Evolutionary conservation across 2,329 filamentous ascomycete genomes (phyloP), one percentile per base, ranked within the genome.

Genomic region (Cryphonectria japonica): DNA sequence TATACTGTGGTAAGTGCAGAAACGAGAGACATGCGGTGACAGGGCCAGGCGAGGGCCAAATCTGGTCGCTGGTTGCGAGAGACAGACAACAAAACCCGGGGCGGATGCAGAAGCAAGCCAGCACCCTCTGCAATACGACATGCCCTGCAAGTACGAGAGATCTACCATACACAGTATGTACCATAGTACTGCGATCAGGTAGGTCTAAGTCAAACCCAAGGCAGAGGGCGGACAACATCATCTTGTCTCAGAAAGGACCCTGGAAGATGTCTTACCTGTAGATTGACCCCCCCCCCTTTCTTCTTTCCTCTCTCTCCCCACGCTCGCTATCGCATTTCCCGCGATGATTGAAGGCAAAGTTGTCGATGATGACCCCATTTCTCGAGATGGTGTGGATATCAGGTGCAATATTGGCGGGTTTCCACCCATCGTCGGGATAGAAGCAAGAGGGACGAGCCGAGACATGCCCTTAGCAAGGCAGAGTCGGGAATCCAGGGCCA

Each of bases 1-100:
- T 1, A 9, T n/a, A n/a, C 22, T 50, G 46, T 50, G 1, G 46
- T n/a, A n/a, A 64, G 34, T 34, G 34, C 34, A 34, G 60, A 71
- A 71, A 64, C 67, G 70, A 66, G 67, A 71, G 59, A 71, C 70
- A 71, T 67, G 57, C 46, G 57, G 67, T 66, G 67, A 46, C 63
- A 71, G 63, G 67, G 59, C 32, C 16, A 39, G 59, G 19, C 16
- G 14, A 60, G 19, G 34, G 29, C 29, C 67, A 66, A 59, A 50
- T 62, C 41, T 66, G 69, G 26, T 34, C 29, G 50, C 39, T 50
- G 62, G 26, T n/a, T 14, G 26, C 41, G 62, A 46, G 43, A 19
- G 43, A 19, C 4, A 46, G 3, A 8, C 43, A 46, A 50, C 16
- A 50, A 8, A 43, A 43, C 41, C 14, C 37, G 37, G 41, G 41